Percentiles rank a stretch among this genome's conserved stretches.
Conservation (phyloP, 139 green algal genomes). For the Micromonas commoda region DNA sequence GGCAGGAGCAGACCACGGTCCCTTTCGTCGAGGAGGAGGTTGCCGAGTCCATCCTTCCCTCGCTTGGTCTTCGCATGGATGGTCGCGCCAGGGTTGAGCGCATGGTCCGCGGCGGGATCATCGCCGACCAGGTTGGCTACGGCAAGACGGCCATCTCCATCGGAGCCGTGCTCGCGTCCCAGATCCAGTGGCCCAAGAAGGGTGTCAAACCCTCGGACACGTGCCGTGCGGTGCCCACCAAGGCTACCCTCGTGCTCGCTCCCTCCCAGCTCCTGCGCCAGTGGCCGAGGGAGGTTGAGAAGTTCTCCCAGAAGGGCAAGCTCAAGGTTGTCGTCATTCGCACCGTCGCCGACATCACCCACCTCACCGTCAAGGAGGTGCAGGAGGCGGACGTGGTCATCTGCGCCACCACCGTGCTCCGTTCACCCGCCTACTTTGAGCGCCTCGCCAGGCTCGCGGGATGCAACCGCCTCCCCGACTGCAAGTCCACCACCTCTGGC, state of each 20-base stretch:
- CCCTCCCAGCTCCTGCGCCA: constrained; percentile 30
- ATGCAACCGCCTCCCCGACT: neutral
- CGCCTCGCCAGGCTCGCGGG: constrained; percentile 27
- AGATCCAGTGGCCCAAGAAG: neutral
- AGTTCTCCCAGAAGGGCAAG: constrained; percentile 15
- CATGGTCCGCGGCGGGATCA: constrained; percentile 21
- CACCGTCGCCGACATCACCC: constrained; percentile 21
- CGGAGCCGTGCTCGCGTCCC: constrained; percentile 14
- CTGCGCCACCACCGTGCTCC: constrained; percentile 18
- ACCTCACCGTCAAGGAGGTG: constrained; percentile 19
- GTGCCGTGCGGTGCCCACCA: constrained; percentile 12
- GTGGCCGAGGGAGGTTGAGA: constrained; percentile 31
- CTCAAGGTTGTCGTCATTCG: constrained; percentile 24
- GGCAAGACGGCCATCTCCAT: constrained; percentile 36
- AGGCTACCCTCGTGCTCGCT: constrained; percentile 30
- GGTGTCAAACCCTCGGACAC: neutral
- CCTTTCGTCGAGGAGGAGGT: constrained; percentile 31
- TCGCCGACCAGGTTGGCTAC: constrained; percentile 33
- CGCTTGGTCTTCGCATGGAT: constrained; percentile 24
- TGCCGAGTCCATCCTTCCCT: constrained; percentile 12
- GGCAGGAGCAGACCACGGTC: constrained; percentile 13
- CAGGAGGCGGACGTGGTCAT: constrained; percentile 28
- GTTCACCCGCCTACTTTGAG: constrained; percentile 26
- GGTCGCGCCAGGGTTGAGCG: constrained; percentile 7
- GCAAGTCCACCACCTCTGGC: neutral